Conservation (phyloP, 805 yeast species). For the Ogataea paradorogensis region DNA sequence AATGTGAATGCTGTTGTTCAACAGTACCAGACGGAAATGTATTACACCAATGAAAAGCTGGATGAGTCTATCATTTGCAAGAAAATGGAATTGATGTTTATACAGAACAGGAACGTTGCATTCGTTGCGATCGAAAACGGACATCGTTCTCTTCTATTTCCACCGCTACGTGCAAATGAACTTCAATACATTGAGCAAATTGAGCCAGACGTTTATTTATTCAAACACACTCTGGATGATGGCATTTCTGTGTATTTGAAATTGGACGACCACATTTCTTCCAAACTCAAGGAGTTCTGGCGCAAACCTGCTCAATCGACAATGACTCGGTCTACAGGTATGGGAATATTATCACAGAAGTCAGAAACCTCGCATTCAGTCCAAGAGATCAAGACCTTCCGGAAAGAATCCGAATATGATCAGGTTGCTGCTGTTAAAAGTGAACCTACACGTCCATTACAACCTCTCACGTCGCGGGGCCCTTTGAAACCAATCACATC, state of each 20-base stretch:
- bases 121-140: slow-evolving; percentile 30
- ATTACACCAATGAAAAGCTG: slow-evolving; percentile 25
- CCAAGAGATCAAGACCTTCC: slow-evolving; percentile 1
- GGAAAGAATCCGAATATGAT: not conserved
- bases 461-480: not conserved
- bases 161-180: slow-evolving; percentile 32
- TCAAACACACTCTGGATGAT: slow-evolving; percentile 17
- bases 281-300: slow-evolving; percentile 2
- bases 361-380: no score
- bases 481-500: slow-evolving; percentile 4
- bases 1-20: slow-evolving; percentile 7
- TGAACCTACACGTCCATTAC: not conserved
- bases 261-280: slow-evolving; percentile 4
- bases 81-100: slow-evolving; percentile 19
- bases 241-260: slow-evolving; percentile 18
- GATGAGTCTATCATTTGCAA: slow-evolving; percentile 23
- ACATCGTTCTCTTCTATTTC: slow-evolving; percentile 33
- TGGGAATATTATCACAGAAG: slow-evolving; percentile 10
- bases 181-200: slow-evolving; percentile 21
- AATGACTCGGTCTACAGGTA: slow-evolving; percentile 10
- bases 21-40: slow-evolving; percentile 21
- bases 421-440: not conserved
- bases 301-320: slow-evolving; percentile 1
- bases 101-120: slow-evolving; percentile 23
- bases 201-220: slow-evolving; percentile 17